A percentile compares a stretch with the other conserved stretches of the same genome.
Evolutionary conservation across 306 rosid species (phyloP).

Genomic region (Prunus davidiana): DNA sequence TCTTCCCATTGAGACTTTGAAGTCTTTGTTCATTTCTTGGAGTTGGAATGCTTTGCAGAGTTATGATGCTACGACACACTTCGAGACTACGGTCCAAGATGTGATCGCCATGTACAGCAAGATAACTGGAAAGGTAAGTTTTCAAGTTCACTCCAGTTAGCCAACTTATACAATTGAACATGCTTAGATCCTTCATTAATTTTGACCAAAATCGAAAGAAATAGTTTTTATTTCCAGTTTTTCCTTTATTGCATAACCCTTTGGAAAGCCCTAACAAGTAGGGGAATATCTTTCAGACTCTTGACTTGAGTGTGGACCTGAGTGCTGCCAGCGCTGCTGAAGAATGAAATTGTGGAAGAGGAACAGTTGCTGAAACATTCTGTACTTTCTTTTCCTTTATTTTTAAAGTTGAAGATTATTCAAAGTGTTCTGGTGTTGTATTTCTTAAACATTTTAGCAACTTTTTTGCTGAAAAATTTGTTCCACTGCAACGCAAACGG

Average conservation of each 20-base stretch:
- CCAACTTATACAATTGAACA: background rate
- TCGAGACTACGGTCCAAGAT: constrained; percentile 75
- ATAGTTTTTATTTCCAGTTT: background rate
- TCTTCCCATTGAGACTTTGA: background rate
- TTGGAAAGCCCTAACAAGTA: background rate
- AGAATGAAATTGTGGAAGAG: constrained; percentile 36
- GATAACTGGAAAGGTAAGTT: constrained; percentile 76
- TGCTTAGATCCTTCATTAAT: background rate
- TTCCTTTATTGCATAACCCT: background rate
- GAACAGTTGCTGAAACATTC: background rate
- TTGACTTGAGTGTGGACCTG: constrained; percentile 76
- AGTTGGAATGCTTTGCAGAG: constrained; percentile 47
- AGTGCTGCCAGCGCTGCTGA: constrained; percentile 84
- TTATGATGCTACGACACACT: constrained; percentile 79
- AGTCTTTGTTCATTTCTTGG: constrained; percentile 9
- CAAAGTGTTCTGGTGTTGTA: constrained; percentile 2
- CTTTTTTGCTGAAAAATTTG: constrained; percentile 3
- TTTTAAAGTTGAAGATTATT: background rate
- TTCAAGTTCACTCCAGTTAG: background rate
- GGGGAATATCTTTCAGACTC: constrained; percentile 40
- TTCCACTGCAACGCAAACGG: background rate
- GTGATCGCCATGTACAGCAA: constrained; percentile 63
- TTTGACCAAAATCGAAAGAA: background rate
- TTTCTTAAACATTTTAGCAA: background rate
- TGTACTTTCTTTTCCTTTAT: background rate